Evolutionary conservation across 345 rosid species (phyloP).

Genomic region (Anastatica hierochuntica): DNA sequence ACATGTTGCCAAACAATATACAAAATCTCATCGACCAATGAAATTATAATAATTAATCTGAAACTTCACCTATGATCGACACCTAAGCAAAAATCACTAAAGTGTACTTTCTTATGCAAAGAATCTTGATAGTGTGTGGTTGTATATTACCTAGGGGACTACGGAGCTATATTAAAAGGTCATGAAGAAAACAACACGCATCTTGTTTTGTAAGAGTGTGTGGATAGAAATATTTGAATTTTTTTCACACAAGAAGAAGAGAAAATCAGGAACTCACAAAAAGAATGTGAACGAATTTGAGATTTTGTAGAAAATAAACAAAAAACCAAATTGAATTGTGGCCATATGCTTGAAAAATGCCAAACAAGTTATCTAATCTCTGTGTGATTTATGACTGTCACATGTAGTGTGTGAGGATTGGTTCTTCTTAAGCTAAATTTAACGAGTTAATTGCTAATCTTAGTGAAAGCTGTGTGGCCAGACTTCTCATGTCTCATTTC

Average conservation of each 20-base stretch:
- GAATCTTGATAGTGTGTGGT: conserved; percentile 2
- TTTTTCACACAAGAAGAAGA: too few species aligned
- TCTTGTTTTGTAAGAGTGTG: conserved; percentile 5
- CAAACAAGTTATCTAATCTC: not conserved
- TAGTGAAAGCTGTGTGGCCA: conserved; percentile 20
- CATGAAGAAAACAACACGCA: conserved; percentile 1
- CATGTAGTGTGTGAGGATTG: conserved; percentile 18
- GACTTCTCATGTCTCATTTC: too few species aligned
- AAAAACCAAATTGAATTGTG: not conserved
- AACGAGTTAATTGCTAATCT: too few species aligned
- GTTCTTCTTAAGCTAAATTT: not conserved
- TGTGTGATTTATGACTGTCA: conserved; percentile 13
- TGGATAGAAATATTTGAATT: not conserved
- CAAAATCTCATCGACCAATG: too few species aligned
- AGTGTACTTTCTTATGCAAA: too few species aligned
- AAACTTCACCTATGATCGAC: too few species aligned
- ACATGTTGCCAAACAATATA: too few species aligned
- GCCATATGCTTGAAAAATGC: not conserved
- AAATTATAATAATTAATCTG: too few species aligned
- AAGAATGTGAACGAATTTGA: conserved; percentile 15
- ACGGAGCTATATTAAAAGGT: not conserved
- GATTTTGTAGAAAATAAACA: too few species aligned
- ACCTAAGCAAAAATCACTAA: too few species aligned
- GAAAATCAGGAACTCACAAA: not conserved
- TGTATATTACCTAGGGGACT: not conserved